Conservation (phyloP, 73 alveolate genomes). For the Paramecium primaurelia region DNA sequence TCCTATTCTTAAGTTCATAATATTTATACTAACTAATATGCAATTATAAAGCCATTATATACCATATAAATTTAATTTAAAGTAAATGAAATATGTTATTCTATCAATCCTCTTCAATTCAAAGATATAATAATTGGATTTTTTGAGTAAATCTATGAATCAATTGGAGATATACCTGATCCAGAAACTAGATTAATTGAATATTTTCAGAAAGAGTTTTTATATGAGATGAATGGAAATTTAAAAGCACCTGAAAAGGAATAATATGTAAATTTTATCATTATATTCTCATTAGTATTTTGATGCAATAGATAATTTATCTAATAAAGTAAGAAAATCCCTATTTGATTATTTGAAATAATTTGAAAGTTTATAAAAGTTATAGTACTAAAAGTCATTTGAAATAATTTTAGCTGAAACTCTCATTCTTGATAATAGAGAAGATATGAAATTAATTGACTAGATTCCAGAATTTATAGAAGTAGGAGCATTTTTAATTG, state of each 20-base stretch:
- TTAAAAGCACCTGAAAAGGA: neutral
- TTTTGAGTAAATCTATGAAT: neutral
- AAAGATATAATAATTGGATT: neutral
- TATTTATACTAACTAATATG: neutral
- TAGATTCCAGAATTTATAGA: neutral
- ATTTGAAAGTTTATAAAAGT: neutral
- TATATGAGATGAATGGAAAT: neutral
- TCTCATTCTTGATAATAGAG: neutral
- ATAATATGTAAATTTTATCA: neutral
- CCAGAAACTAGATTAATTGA: neutral
- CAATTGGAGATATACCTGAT: neutral
- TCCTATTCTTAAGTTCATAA: conserved; percentile 8
- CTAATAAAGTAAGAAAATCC: neutral
- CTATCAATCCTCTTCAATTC: neutral
- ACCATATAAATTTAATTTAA: neutral
- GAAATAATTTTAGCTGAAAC: neutral
- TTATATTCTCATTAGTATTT: neutral
- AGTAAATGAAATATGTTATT: neutral
- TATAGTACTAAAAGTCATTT: neutral
- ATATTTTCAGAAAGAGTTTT: neutral
- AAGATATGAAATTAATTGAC: neutral
- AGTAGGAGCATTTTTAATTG: neutral
- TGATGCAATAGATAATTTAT: neutral
- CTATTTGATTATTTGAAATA: neutral
- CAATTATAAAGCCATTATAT: neutral